Evolutionary conservation across 805 yeast genomes (phyloP), one percentile per base, ranked within the genome.

Genomic region (Cyberlindnera lachancei): DNA sequence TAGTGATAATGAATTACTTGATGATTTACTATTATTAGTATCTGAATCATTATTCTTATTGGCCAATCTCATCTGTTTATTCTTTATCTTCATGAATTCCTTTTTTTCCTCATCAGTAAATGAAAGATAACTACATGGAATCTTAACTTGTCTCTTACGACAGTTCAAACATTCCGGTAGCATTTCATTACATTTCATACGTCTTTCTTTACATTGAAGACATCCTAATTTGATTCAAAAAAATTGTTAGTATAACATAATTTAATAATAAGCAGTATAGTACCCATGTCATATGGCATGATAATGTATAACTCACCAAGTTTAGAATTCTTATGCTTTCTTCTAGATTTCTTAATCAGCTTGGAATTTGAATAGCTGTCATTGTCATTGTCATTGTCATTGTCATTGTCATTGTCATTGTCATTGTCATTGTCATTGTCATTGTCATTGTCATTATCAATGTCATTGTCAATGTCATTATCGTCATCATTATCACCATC

Each of bases 151-250:
- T 15, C 55, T 48, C 21, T 46, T 47, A 6, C 37, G 33, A 37
- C 75, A 69, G 42, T 68, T 69, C 37, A 61, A 48, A 41, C 75
- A 69, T 30, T 64, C 61, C 0, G 75, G 75, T 13, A 68, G 54
- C 28, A 61, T 64, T 38, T 68, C 73, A 44, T 66, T 70, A 47
- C 75, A 69, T 40, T 68, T 68, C 49, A 69, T 68, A 25, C 75
- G 53, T 35, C 75, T 55, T 35, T 64, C 67, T 33, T 69, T 69
- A 42, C 75, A 69, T 15, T 72, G 70, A 3, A 66, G 62, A 39
- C 75, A 69, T 7, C 75, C 75, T 41, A 11, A 5, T 11, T 8
- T 3, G 8, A 14, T 15, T 12, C 9, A 19, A 19, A 10, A 8
- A 19, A n/a, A 15, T 4, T 13, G 41, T 43, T 45, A 43, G 46